Evolutionary conservation across 306 rosid species (phyloP), one percentile per base, ranked within the genome.

Genomic region (Glycine tomentella): DNA sequence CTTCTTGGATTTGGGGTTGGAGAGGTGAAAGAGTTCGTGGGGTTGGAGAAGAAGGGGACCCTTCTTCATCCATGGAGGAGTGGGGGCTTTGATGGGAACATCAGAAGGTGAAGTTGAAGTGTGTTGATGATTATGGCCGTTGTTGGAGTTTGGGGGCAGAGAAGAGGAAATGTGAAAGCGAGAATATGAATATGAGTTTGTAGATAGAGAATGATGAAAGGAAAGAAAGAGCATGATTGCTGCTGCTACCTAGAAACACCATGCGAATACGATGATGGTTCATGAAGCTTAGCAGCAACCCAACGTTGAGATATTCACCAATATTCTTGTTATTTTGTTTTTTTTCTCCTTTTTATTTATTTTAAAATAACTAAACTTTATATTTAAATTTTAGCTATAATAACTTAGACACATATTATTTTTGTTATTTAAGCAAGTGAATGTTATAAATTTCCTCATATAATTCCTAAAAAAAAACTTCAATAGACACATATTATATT

Each of bases 61-160:
- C 80, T 72, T 25, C 31, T 25, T 86, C 91, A 90, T 87, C 98
- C 97, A 92, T 77, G 98, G 98, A 75, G 98, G 84, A 4, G 94
- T 80, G 49, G 93, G 97, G 65, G 65, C 76, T 70, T 89, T 92
- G 70, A 91, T 16, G 73, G 80, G 40, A 49, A 85, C 58, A 36
- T 78, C 70, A 82, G 81, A 75, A 67, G 86, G 50, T 16, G 31
- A 25, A 25, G 31, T 25, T 25, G 31, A 25, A 25, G 31, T 25
- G 31, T 25, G 31, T 1, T 25, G 31, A 25, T 25, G 31, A 25
- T 25, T 25, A 25, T 82, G 57, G 20, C 36, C 50, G 59, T 68
- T 80, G 74, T 65, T 70, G 69, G 85, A 75, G 62, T 76, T 81
- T 73, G 77, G 75, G 34, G 65, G 63, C 7, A 83, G 75, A 16